Evolutionary conservation across 305 asterid species (phyloP).

Genomic region (Vinca major): DNA sequence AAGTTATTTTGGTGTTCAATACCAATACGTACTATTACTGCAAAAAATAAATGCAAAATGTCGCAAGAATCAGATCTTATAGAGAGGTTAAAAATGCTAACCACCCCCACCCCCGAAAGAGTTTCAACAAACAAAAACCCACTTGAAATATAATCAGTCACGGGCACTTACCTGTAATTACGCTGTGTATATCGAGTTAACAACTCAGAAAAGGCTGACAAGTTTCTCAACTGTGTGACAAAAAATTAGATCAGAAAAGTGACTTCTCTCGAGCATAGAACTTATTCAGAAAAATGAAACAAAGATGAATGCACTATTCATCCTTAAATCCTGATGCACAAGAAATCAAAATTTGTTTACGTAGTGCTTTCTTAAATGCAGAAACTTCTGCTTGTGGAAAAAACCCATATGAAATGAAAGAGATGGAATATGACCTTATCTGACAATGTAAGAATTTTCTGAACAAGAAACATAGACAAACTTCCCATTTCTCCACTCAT

Average conservation of each 20-base stretch:
- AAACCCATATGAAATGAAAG: constrained; percentile 2
- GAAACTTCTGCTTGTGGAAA: neutral
- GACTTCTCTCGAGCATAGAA: neutral
- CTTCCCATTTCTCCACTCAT: constrained; percentile 59
- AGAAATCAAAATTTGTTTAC: neutral
- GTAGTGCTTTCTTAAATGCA: neutral
- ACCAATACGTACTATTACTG: neutral
- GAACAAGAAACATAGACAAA: constrained; percentile 60
- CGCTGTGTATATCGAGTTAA: constrained; percentile 50
- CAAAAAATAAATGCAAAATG: neutral
- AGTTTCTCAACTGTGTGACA: constrained; percentile 49
- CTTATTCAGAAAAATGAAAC: neutral
- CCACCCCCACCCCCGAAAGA: too few relatives aligned
- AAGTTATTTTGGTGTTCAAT: neutral
- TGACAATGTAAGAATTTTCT: constrained; percentile 41
- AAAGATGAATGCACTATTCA: neutral
- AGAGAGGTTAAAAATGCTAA: too few relatives aligned
- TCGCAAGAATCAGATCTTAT: neutral
- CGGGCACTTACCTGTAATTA: constrained; percentile 62
- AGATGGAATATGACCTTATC: constrained; percentile 47
- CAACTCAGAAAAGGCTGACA: constrained; percentile 74
- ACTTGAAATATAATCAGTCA: constrained; percentile 8
- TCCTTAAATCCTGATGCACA: neutral
- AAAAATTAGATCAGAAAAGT: constrained; percentile 17
- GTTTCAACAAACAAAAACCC: neutral